Evolutionary conservation across 2,329 filamentous ascomycete species (phyloP).

Genomic region (Pseudogymnoascus destructans): DNA sequence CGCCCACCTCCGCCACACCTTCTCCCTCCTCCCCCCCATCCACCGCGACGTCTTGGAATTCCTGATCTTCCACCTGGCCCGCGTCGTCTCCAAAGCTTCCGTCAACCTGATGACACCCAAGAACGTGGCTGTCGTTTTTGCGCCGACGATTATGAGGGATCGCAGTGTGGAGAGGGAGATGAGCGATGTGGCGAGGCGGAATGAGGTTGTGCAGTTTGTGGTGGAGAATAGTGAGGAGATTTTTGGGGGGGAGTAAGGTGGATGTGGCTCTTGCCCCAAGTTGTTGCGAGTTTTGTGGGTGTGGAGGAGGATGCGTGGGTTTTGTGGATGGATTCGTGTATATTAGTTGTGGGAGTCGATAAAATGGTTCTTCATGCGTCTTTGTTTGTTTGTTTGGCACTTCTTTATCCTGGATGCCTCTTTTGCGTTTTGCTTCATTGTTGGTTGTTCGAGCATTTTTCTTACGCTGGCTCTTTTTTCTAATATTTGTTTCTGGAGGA

Average conservation of each 20-base stretch:
- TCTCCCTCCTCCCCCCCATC: constrained; percentile 65
- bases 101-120: constrained; percentile 95
- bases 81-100: constrained; percentile 68
- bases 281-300: not conserved
- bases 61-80: constrained; percentile 80
- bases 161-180: constrained; percentile 84
- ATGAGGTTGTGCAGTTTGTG: constrained; percentile 80
- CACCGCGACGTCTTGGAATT: constrained; percentile 89
- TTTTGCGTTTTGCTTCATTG: not conserved
- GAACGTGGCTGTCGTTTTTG: constrained; percentile 93
- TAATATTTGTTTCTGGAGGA: not conserved
- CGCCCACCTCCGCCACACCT: constrained; percentile 55
- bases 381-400: not conserved
- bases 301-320: not conserved
- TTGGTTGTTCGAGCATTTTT: not conserved
- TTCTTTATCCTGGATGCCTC: not conserved
- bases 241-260: constrained; percentile 37
- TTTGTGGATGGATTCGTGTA: not conserved
- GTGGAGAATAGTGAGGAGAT: constrained; percentile 80
- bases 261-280: too few relatives aligned
- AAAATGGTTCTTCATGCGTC: not conserved
- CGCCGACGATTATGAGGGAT: constrained; percentile 92
- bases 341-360: not conserved
- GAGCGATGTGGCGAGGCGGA: constrained; percentile 90
- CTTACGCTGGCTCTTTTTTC: not conserved